phyloP scores from a whole-genome alignment of 140 eudicot genomes.

The Stevia rebaudiana region DNA sequence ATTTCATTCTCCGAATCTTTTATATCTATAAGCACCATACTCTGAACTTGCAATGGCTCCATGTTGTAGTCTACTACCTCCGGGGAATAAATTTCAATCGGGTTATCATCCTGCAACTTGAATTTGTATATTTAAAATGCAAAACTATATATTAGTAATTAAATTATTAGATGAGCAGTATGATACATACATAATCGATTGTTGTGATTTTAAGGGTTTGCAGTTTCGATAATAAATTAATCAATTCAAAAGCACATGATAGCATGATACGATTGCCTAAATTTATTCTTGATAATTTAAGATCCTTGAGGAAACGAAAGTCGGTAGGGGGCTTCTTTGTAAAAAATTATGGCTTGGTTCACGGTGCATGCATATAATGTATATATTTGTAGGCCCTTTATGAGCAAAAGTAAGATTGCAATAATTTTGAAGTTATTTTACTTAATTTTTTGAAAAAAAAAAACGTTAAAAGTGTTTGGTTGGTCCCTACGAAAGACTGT shows the following conservation, averaged over 20 bases:
- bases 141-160: neutral
- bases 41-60: neutral
- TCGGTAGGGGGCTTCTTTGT: neutral
- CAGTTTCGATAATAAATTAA: neutral
- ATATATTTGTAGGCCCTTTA: too few relatives aligned
- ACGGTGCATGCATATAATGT: too few relatives aligned
- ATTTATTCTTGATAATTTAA: neutral
- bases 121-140: neutral
- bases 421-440: too few relatives aligned
- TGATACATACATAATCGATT: neutral
- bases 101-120: neutral
- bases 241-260: neutral
- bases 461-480: too few relatives aligned
- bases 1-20: slow-evolving; percentile 13
- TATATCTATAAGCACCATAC: neutral
- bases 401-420: too few relatives aligned
- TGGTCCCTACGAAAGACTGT: too few relatives aligned
- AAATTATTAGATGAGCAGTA: neutral
- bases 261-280: neutral
- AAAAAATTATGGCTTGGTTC: too few relatives aligned
- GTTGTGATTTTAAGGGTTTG: neutral
- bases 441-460: too few relatives aligned
- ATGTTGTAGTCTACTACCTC: neutral
- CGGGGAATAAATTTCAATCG: neutral
- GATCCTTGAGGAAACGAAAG: neutral